These are phyloP conservation scores for Pseudocercospora ulei DNA, from an alignment of 2,329 filamentous ascomycete species.

Conservation along the genomic window DNA sequence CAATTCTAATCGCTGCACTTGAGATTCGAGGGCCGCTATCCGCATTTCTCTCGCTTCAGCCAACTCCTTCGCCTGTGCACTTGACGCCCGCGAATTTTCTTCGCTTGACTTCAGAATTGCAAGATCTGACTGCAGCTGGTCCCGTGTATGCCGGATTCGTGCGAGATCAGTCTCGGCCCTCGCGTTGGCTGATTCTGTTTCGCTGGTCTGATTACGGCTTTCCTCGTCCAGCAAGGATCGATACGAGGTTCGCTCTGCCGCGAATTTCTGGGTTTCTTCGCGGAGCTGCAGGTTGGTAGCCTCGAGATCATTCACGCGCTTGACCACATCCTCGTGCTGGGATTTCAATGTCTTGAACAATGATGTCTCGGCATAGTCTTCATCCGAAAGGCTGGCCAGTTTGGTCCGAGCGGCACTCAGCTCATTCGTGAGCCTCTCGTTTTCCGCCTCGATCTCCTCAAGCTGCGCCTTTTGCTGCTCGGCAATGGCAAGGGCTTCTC, in stretches of 20 bases:
- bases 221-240: constrained; percentile 74
- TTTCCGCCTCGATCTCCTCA: constrained; percentile 66
- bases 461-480: constrained; percentile 83
- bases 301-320: constrained; percentile 82
- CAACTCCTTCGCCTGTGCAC: constrained; percentile 69
- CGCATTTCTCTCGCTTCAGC: constrained; percentile 67
- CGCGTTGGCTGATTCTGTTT: constrained; percentile 73
- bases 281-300: constrained; percentile 75
- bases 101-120: constrained; percentile 67
- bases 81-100: constrained; percentile 61
- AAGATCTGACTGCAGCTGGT: constrained; percentile 76
- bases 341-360: constrained; percentile 84
- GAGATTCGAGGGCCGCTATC: constrained; percentile 71
- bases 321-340: constrained; percentile 87
- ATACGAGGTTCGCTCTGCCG: constrained; percentile 74
- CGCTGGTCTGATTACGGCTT: constrained; percentile 58
- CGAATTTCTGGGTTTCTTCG: constrained; percentile 74
- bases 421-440: constrained; percentile 64
- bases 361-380: constrained; percentile 87
- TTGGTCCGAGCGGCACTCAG: constrained; percentile 61
- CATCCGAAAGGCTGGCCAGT: constrained; percentile 67
- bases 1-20: constrained; percentile 60
- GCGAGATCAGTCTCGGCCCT: constrained; percentile 75
- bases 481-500: constrained; percentile 65
- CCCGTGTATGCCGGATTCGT: constrained; percentile 70